Evolutionary conservation across 2,329 filamentous ascomycete species (phyloP).

Genomic region (Diplodia scrobiculata): DNA sequence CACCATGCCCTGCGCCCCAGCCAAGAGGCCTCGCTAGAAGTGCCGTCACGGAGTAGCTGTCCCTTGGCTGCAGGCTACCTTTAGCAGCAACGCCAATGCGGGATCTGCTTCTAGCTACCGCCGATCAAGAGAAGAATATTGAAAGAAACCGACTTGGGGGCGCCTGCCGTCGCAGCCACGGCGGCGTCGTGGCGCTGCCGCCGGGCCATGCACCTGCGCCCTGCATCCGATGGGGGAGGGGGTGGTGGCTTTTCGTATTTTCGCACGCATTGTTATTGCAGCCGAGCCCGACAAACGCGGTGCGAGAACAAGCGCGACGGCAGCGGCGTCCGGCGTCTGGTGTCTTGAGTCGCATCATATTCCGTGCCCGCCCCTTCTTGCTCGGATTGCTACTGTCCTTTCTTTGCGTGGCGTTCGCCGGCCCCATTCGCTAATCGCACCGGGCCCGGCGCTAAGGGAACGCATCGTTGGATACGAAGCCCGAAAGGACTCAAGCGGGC

Average conservation of each 20-base stretch:
- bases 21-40: neutral
- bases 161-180: neutral
- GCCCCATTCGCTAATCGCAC: neutral
- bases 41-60: neutral
- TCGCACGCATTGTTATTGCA: neutral
- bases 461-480: neutral
- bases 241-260: neutral
- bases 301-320: neutral
- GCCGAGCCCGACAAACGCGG: neutral
- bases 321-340: neutral
- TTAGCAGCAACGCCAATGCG: neutral
- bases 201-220: neutral
- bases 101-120: neutral
- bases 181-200: neutral
- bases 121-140: neutral
- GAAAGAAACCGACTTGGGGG: neutral
- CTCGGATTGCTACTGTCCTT: neutral
- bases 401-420: neutral
- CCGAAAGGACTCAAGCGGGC: neutral
- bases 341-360: neutral
- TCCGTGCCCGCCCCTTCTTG: neutral
- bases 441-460: neutral
- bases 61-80: neutral
- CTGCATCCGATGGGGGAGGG: neutral
- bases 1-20: neutral